These are phyloP conservation scores for Fusarium avenaceum DNA, from an alignment of 2,329 filamentous ascomycete genomes.

Conservation along the genomic window DNA sequence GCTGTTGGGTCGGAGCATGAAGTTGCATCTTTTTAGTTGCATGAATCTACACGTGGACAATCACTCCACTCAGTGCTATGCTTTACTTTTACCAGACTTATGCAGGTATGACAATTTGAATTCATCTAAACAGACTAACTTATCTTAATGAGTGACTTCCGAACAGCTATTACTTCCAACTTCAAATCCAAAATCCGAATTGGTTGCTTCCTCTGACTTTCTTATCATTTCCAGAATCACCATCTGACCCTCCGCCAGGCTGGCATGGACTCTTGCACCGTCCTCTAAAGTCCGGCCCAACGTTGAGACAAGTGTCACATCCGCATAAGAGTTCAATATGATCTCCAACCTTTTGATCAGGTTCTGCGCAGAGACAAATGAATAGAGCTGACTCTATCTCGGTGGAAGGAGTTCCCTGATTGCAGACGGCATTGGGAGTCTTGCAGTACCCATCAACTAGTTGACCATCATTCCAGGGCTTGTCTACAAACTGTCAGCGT, in stretches of 20 bases:
- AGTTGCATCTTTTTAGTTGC: too few relatives aligned
- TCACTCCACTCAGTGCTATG: too few relatives aligned
- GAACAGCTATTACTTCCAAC: background rate
- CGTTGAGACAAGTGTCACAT: constrained; percentile 57
- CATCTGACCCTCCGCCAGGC: constrained; percentile 30
- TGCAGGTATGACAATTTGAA: constrained; percentile 9
- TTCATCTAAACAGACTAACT: constrained; percentile 2
- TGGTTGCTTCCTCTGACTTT: constrained; percentile 19
- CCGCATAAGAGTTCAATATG: constrained; percentile 56
- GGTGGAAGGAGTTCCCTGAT: constrained; percentile 49
- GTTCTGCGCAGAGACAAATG: constrained; percentile 56
- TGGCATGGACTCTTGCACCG: constrained; percentile 56
- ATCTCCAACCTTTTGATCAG: constrained; percentile 52
- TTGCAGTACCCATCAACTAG: constrained; percentile 55
- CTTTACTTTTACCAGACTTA: too few relatives aligned
- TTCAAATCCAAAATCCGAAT: constrained; percentile 33
- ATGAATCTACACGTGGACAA: background rate
- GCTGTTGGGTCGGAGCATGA: too few relatives aligned
- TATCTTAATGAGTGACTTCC: constrained; percentile 16
- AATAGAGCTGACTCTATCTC: constrained; percentile 54
- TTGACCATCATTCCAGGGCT: constrained; percentile 53
- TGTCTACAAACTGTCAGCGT: constrained; percentile 43
- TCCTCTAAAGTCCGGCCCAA: constrained; percentile 57
- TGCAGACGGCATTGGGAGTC: constrained; percentile 55
- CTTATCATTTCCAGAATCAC: background rate